Conservation (phyloP, 108 stramenopile species). For the Cafeteria roenbergensis region DNA sequence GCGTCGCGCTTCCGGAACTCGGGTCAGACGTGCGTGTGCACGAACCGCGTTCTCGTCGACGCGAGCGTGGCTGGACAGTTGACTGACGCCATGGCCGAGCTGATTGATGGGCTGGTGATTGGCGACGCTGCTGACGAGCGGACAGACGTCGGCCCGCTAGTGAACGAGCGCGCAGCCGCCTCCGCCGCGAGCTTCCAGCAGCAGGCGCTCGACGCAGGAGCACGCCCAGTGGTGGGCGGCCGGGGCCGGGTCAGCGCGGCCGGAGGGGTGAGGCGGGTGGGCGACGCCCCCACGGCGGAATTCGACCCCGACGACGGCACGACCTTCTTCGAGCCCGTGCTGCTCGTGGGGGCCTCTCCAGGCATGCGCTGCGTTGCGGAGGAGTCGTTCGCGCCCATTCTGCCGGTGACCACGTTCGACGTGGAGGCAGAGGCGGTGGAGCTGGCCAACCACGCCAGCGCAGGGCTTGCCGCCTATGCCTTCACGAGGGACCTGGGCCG, state of each 20-base stretch:
- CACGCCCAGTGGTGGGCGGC: constrained; percentile 55
- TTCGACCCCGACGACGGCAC: constrained; percentile 34
- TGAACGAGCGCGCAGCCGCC: constrained; percentile 45
- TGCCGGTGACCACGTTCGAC: constrained; percentile 33
- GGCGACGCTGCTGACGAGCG: constrained; percentile 54
- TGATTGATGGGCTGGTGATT: constrained; percentile 36
- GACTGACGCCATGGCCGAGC: constrained; percentile 32
- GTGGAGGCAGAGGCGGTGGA: constrained; percentile 38
- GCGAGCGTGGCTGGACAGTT: constrained; percentile 59
- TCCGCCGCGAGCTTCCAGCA: no score
- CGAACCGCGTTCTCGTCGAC: constrained; percentile 76
- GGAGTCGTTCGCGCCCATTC: constrained; percentile 63
- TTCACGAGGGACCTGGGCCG: constrained; percentile 28
- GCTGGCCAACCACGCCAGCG: constrained; percentile 34
- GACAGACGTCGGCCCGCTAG: constrained; percentile 66
- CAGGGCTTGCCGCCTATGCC: constrained; percentile 41
- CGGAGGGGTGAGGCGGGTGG: no score
- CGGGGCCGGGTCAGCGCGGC: no score
- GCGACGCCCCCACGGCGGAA: no score
- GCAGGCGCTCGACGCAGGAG: constrained; percentile 62
- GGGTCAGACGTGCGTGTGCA: constrained; percentile 82
- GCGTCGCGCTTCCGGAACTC: constrained; percentile 72
- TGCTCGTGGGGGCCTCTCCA: constrained; percentile 57
- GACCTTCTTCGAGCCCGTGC: constrained; percentile 68
- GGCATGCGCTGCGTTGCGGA: constrained; percentile 12